Evolutionary conservation across 305 asterid species (phyloP).

Genomic region (Petunia hybrid): DNA sequence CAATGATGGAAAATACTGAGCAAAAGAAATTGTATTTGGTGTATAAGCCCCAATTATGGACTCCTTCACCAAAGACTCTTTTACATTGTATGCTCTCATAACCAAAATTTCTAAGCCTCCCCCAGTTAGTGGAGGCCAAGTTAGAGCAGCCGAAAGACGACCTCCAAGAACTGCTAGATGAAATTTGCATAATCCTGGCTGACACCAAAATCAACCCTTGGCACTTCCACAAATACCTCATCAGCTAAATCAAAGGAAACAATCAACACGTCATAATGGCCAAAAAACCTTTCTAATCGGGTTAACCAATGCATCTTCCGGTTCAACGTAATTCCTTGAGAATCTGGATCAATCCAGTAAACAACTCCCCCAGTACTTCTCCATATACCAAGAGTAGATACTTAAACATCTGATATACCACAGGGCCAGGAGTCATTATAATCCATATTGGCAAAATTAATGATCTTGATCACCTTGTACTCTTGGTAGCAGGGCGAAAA

Average conservation of each 20-base stretch:
- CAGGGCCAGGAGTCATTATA: background rate
- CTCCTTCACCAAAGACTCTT: constrained; percentile 44
- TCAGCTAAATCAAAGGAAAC: constrained; percentile 46
- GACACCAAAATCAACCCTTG: background rate
- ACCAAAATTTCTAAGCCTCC: constrained; percentile 36
- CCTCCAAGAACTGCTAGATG: constrained; percentile 40
- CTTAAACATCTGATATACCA: constrained; percentile 41
- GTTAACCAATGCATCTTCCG: constrained; percentile 59
- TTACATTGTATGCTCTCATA: constrained; percentile 45
- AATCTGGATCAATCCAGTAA: constrained; percentile 35
- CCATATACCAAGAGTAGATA: constrained; percentile 45
- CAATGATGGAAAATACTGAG: constrained; percentile 20
- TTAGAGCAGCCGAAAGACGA: background rate
- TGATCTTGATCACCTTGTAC: constrained; percentile 50
- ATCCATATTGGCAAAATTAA: background rate
- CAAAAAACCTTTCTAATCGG: background rate
- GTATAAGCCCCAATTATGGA: constrained; percentile 34
- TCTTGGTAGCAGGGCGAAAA: constrained; percentile 39
- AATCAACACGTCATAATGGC: constrained; percentile 30
- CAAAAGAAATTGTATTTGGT: constrained; percentile 6
- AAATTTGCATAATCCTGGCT: background rate
- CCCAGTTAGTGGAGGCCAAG: background rate
- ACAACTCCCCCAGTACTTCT: constrained; percentile 43
- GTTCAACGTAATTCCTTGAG: constrained; percentile 40
- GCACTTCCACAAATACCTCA: constrained; percentile 41